Conservation (phyloP, 2,329 filamentous ascomycete species). For the Elsinoe fawcettii region DNA sequence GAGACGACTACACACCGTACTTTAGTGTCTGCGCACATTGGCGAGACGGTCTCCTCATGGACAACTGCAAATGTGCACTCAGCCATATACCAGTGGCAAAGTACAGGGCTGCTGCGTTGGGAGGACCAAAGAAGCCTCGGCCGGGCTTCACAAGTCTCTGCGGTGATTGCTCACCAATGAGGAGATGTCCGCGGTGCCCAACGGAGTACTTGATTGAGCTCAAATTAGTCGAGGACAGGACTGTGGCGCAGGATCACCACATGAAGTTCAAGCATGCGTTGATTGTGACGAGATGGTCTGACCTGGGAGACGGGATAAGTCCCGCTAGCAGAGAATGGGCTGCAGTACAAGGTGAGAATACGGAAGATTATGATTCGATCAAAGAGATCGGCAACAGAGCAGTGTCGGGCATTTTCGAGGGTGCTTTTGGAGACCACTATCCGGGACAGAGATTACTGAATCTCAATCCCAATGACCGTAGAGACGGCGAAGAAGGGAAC, state of each 20-base stretch:
- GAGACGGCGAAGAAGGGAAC: slow-evolving; percentile 47
- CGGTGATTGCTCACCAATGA: slow-evolving; percentile 49
- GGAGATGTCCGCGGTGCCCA: slow-evolving; percentile 54
- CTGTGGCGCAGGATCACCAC: slow-evolving; percentile 27
- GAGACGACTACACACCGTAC: slow-evolving; percentile 54
- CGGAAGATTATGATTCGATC: slow-evolving; percentile 47
- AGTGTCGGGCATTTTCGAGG: slow-evolving; percentile 53
- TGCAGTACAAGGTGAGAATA: slow-evolving; percentile 43
- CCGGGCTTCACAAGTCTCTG: slow-evolving; percentile 43
- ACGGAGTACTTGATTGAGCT: slow-evolving; percentile 56
- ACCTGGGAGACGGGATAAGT: slow-evolving; percentile 49
- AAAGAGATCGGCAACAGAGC: slow-evolving; percentile 45
- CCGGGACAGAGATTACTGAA: slow-evolving; percentile 52
- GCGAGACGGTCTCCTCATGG: slow-evolving; percentile 53
- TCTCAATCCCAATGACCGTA: slow-evolving; percentile 50
- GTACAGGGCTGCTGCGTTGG: slow-evolving; percentile 25
- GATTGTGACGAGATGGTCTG: slow-evolving; percentile 54
- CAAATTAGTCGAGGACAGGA: slow-evolving; percentile 50
- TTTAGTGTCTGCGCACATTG: slow-evolving; percentile 57
- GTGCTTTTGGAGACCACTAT: slow-evolving; percentile 44
- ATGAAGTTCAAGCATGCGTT: slow-evolving; percentile 52
- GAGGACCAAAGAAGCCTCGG: slow-evolving; percentile 6
- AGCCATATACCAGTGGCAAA: slow-evolving; percentile 47
- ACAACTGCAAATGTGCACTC: slow-evolving; percentile 54
- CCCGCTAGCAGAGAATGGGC: slow-evolving; percentile 49